Evolutionary conservation across 2,329 filamentous ascomycete genomes (phyloP).

Genomic region (Pseudocercospora musae): DNA sequence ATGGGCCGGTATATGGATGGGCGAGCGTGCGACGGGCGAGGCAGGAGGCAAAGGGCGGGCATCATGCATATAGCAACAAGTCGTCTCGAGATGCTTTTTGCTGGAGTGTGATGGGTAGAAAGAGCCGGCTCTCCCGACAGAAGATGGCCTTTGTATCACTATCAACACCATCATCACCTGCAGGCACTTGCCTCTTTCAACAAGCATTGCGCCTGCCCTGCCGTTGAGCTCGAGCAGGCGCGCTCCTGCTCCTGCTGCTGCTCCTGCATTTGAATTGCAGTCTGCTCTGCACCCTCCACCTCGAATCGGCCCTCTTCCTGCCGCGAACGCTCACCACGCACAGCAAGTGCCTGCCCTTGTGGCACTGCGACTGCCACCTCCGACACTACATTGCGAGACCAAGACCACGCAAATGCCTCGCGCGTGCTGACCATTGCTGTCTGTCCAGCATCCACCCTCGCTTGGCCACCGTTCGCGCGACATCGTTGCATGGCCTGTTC

Average conservation of each 20-base stretch:
- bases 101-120: too few relatives aligned
- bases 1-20: too few relatives aligned
- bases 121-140: not conserved
- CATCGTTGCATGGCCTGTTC: slow-evolving; percentile 22
- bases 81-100: too few relatives aligned
- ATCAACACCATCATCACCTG: not conserved
- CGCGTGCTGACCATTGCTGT: not conserved
- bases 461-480: not conserved
- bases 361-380: slow-evolving; percentile 3
- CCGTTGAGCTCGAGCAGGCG: not conserved
- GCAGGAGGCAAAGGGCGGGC: too few relatives aligned
- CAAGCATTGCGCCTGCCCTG: not conserved
- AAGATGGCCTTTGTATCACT: not conserved
- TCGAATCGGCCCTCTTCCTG: not conserved
- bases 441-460: not conserved
- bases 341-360: not conserved
- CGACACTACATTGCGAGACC: not conserved
- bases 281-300: slow-evolving; percentile 1
- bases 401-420: slow-evolving; percentile 9
- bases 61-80: too few relatives aligned
- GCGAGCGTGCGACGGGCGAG: too few relatives aligned
- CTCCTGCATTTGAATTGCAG: not conserved
- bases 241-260: not conserved
- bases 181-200: not conserved
- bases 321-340: not conserved